phyloP scores from a whole-genome alignment of 2,329 filamentous ascomycete species.

The Lasiodiplodia hormozganensis region DNA sequence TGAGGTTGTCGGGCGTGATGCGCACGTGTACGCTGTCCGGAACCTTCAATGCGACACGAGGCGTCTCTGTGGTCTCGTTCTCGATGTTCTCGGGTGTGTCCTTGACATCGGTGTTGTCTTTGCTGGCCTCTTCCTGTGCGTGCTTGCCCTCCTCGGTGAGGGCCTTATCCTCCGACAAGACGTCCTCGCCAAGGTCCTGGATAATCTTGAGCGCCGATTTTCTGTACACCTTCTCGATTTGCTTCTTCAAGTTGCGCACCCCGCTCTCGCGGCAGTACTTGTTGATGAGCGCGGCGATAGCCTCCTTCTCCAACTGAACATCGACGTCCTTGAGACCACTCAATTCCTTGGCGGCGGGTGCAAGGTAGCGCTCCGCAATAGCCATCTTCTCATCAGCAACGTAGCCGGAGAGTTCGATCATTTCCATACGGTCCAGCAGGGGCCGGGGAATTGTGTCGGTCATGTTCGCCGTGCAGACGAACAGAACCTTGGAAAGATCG shows the following conservation, averaged over 20 bases:
- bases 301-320: conserved; percentile 83
- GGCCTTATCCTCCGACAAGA: conserved; percentile 78
- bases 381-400: conserved; percentile 99
- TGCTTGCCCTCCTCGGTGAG: conserved; percentile 86
- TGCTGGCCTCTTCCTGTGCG: conserved; percentile 73
- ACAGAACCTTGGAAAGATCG: conserved; percentile 95
- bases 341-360: conserved; percentile 91
- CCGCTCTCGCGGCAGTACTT: conserved; percentile 97
- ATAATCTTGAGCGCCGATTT: conserved; percentile 98
- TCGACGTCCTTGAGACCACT: conserved; percentile 90
- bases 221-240: conserved; percentile 98
- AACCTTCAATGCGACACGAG: conserved; percentile 79
- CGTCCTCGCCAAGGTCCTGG: conserved; percentile 87
- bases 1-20: conserved; percentile 88
- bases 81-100: conserved; percentile 65
- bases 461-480: conserved; percentile 99
- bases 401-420: conserved; percentile 95
- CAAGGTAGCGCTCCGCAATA: conserved; percentile 91
- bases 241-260: conserved; percentile 97
- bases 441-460: conserved; percentile 96
- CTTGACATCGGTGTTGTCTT: conserved; percentile 68
- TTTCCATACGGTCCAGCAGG: conserved; percentile 94
- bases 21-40: conserved; percentile 85
- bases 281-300: conserved; percentile 96
- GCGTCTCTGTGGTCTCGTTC: conserved; percentile 67